phyloP scores from a whole-genome alignment of 192 early-diverging fungal species.

The Linnemannia exigua region DNA sequence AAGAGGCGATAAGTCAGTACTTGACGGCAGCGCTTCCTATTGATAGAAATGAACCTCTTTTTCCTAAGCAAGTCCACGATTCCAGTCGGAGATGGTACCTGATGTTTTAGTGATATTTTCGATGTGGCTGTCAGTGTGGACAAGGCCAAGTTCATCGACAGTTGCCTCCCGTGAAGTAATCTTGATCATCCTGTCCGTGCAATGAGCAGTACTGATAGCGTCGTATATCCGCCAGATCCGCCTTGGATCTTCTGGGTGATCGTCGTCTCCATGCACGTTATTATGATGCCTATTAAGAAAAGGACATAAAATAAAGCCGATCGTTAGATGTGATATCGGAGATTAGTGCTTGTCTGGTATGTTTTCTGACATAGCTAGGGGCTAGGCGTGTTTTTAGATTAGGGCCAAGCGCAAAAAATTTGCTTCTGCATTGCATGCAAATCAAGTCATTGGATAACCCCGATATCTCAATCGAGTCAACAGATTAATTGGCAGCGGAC shows the following conservation, averaged over 20 bases:
- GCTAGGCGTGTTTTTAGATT: not conserved
- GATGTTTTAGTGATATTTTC: constrained; percentile 57
- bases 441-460: not conserved
- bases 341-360: not conserved
- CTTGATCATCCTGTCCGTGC: constrained; percentile 62
- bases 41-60: not conserved
- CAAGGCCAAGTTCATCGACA: constrained; percentile 65
- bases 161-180: constrained; percentile 64
- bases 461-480: not conserved
- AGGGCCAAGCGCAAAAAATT: not conserved
- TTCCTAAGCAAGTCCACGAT: not conserved
- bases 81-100: constrained; percentile 41
- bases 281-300: constrained; percentile 61
- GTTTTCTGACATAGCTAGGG: not conserved
- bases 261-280: constrained; percentile 68
- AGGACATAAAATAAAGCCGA: not conserved
- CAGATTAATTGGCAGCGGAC: not conserved
- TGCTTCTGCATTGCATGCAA: not conserved
- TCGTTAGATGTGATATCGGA: not conserved
- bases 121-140: constrained; percentile 70
- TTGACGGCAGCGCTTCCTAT: not conserved
- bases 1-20: not conserved
- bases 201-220: constrained; percentile 61
- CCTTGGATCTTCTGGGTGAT: constrained; percentile 82
- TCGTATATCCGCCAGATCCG: constrained; percentile 78